Evolutionary conservation across 371 early-diverging fungal species (phyloP).

Genomic region (Catenaria anguillulae): DNA sequence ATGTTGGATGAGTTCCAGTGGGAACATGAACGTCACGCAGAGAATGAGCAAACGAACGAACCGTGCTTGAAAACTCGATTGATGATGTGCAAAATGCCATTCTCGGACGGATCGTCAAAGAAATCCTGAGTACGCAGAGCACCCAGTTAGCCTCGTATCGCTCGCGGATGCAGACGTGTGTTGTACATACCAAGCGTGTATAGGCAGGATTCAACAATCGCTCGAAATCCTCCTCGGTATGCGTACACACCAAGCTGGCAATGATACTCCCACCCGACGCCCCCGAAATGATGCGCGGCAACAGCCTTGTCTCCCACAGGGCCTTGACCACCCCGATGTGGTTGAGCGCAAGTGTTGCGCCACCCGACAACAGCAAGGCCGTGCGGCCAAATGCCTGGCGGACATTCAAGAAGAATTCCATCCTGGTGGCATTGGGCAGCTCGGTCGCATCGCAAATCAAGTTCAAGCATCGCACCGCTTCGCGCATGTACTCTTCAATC

Average conservation of each 20-base stretch:
- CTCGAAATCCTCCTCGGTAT: slow-evolving; percentile 63
- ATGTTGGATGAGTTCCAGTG: no score
- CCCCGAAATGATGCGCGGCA: slow-evolving; percentile 80
- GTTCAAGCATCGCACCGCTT: slow-evolving; percentile 55
- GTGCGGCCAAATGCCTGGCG: slow-evolving; percentile 76
- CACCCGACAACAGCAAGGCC: slow-evolving; percentile 74
- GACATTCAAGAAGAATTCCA: slow-evolving; percentile 66
- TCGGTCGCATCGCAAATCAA: slow-evolving; percentile 46
- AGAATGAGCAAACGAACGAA: no score
- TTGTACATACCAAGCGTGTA: slow-evolving; percentile 36
- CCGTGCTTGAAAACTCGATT: slow-evolving; percentile 48
- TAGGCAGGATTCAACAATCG: slow-evolving; percentile 35
- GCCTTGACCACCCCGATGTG: slow-evolving; percentile 72
- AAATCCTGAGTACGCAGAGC: slow-evolving; percentile 30
- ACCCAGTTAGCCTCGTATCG: no score
- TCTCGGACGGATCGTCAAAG: slow-evolving; percentile 27
- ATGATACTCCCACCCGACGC: slow-evolving; percentile 80
- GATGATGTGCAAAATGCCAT: slow-evolving; percentile 27
- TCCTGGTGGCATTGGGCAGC: slow-evolving; percentile 19
- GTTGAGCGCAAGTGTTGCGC: slow-evolving; percentile 64
- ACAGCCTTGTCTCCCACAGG: slow-evolving; percentile 45
- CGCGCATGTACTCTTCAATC: slow-evolving; percentile 67
- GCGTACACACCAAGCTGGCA: slow-evolving; percentile 67
- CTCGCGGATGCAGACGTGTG: no score
- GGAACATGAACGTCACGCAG: no score